These are phyloP conservation scores for Suhomyces chickasaworum DNA, from an alignment of 1,139 yeast species.

Conservation along the genomic window DNA sequence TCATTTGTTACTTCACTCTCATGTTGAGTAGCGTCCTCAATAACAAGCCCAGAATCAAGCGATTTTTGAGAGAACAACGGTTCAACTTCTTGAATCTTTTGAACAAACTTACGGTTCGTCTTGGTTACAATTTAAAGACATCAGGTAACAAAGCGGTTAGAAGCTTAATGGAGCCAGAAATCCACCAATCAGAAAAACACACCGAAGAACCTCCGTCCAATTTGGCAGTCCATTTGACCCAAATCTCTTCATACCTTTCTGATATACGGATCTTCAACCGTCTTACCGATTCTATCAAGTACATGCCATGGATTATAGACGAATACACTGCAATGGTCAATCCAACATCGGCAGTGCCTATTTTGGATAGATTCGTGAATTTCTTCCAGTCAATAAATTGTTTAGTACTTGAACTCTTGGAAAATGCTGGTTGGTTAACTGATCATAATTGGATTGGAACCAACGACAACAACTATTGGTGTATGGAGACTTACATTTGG, in stretches of 20 bases:
- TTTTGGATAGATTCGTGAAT: slow-evolving; percentile 38
- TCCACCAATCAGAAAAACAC: slow-evolving; percentile 1
- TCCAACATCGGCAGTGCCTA: slow-evolving; percentile 31
- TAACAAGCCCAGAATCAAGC: slow-evolving; percentile 37
- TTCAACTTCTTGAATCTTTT: slow-evolving; percentile 25
- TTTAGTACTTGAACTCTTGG: slow-evolving; percentile 50
- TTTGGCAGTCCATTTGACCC: slow-evolving; percentile 43
- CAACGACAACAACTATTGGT: slow-evolving; percentile 45
- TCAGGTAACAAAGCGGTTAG: slow-evolving; percentile 20
- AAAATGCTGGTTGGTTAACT: slow-evolving; percentile 59
- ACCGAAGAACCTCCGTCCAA: slow-evolving; percentile 22
- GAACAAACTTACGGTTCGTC: slow-evolving; percentile 15
- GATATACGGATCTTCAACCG: slow-evolving; percentile 58
- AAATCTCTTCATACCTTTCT: slow-evolving; percentile 48
- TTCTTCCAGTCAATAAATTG: slow-evolving; percentile 47
- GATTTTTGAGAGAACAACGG: slow-evolving; percentile 34
- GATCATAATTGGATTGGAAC: slow-evolving; percentile 59
- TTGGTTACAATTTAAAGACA: slow-evolving; percentile 22
- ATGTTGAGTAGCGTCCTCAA: slow-evolving; percentile 43
- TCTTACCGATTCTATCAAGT: slow-evolving; percentile 52
- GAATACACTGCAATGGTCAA: slow-evolving; percentile 35
- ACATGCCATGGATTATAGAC: slow-evolving; percentile 52
- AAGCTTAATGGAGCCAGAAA: slow-evolving; percentile 3
- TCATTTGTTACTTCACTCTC: slow-evolving; percentile 47
- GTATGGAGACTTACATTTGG: slow-evolving; percentile 48